Conservation (phyloP, 495 filamentous ascomycete genomes). For the Neurospora tetrasperma region DNA sequence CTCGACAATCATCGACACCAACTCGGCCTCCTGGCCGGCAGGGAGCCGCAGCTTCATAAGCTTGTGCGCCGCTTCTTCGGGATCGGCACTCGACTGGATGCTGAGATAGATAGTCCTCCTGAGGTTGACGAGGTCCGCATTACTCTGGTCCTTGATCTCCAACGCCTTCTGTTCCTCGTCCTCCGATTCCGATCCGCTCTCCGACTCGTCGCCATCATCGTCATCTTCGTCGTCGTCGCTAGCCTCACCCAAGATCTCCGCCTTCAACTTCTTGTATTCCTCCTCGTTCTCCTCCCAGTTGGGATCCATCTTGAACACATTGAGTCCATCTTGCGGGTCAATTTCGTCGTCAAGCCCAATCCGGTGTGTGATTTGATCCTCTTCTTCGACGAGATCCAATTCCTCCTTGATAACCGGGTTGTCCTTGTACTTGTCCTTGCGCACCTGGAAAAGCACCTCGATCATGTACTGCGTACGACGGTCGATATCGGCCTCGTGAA, state of each 20-base stretch:
- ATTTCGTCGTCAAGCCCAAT: constrained; percentile 70
- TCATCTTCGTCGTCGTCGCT: constrained; percentile 68
- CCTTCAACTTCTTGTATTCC: constrained; percentile 78
- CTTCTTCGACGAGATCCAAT: constrained; percentile 89
- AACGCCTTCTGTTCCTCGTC: constrained; percentile 56
- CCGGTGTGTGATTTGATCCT: constrained; percentile 91
- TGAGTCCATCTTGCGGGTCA: constrained; percentile 72
- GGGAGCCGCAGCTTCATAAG: constrained; percentile 86
- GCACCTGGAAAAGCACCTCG: constrained; percentile 91
- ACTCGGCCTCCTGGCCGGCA: constrained; percentile 74
- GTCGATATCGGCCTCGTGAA: constrained; percentile 93
- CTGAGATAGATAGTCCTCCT: constrained; percentile 92
- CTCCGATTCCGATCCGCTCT: constrained; percentile 71
- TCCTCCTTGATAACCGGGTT: constrained; percentile 85
- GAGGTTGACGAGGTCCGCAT: constrained; percentile 87
- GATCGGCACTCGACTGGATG: constrained; percentile 88
- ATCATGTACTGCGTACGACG: constrained; percentile 98
- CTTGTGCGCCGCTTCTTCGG: constrained; percentile 94
- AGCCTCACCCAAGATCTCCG: constrained; percentile 87
- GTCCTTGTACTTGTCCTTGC: constrained; percentile 94
- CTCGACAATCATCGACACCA: constrained; percentile 94
- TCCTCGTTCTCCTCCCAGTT: constrained; percentile 87
- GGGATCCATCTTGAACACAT: constrained; percentile 90
- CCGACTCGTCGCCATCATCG: constrained; percentile 59
- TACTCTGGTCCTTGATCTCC: constrained; percentile 97